Evolutionary conservation across 148 eudicot genomes (phyloP).

Genomic region (Chenopodium quinoa): DNA sequence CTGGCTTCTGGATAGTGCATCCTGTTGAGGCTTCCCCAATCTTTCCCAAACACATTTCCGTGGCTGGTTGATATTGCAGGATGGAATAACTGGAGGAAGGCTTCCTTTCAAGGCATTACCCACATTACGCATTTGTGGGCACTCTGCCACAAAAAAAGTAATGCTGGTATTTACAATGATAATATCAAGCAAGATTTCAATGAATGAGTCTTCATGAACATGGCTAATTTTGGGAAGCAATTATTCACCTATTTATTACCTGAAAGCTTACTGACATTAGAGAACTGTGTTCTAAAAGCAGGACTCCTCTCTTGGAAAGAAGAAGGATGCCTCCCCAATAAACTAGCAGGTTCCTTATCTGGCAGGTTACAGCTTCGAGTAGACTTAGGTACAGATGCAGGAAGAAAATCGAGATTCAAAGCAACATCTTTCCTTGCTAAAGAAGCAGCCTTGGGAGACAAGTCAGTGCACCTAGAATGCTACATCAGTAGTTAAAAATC

Average conservation of each 20-base stretch:
- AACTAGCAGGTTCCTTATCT: not conserved
- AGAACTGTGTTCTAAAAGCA: not conserved
- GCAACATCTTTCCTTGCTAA: not conserved
- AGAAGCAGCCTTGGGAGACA: conserved; percentile 9
- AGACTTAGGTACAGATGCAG: not conserved
- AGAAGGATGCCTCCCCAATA: not conserved
- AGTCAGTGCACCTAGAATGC: conserved; percentile 1
- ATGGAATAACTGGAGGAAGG: not conserved
- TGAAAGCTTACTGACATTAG: conserved; percentile 10
- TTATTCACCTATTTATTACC: conserved; percentile 11
- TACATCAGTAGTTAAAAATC: not conserved
- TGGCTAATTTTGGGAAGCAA: not conserved
- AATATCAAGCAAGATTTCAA: not conserved
- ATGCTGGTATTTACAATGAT: not conserved
- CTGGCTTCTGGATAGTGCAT: conserved; percentile 8
- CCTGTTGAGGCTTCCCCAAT: conserved; percentile 20
- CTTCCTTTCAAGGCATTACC: too few species aligned
- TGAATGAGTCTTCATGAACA: not conserved
- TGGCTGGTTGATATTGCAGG: conserved; percentile 17
- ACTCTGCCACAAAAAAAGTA: too few species aligned
- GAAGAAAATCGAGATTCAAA: not conserved
- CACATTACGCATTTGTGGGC: too few species aligned
- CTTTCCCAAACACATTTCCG: conserved; percentile 28
- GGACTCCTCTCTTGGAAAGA: not conserved
- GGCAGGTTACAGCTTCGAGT: not conserved